Conservation (phyloP, 441 rosid genomes). For the Syzygium syzygioides region DNA sequence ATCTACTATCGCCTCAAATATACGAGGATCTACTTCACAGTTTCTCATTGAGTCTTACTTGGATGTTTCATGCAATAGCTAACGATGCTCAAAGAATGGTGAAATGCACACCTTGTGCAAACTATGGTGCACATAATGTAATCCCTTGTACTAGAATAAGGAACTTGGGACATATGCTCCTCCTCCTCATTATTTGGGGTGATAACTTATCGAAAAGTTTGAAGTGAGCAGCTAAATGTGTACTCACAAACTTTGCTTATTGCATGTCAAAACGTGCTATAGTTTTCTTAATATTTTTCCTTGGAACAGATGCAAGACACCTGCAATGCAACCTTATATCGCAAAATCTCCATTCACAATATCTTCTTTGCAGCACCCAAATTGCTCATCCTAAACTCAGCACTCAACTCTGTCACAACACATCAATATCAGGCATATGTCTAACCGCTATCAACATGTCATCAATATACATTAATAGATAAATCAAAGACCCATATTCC, state of each 20-base stretch:
- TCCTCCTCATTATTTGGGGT: neutral
- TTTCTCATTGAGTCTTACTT: neutral
- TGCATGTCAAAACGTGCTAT: neutral
- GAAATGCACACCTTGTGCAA: neutral
- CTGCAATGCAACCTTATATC: accelerated
- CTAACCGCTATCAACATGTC: neutral
- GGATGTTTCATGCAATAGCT: neutral
- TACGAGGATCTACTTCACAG: neutral
- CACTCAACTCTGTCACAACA: neutral
- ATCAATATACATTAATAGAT: neutral
- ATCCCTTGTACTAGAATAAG: neutral
- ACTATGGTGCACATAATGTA: neutral
- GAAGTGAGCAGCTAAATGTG: neutral
- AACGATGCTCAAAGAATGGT: neutral
- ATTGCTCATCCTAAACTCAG: neutral
- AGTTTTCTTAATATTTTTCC: neutral
- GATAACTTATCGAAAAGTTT: neutral
- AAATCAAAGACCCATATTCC: neutral
- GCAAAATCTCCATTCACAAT: neutral
- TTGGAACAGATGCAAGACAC: neutral
- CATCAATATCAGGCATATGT: neutral
- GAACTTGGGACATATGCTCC: neutral
- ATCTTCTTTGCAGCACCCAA: neutral
- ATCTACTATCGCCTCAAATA: no score
- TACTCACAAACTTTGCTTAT: accelerated